Evolutionary conservation across 2,329 filamentous ascomycete genomes (phyloP).

Genomic region (Volutella citrinella): DNA sequence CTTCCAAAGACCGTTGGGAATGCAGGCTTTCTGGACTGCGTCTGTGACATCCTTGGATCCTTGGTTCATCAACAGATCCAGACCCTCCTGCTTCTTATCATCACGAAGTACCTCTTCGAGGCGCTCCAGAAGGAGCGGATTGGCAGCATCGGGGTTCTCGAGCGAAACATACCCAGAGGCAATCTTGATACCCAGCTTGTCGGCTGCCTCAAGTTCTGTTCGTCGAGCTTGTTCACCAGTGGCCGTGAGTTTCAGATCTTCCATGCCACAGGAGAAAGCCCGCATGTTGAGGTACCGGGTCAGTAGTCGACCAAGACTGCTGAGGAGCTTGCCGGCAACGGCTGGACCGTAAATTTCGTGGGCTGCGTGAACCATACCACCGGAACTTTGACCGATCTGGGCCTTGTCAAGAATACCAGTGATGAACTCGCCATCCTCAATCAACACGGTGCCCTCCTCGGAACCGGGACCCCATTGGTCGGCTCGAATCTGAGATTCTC

Average conservation of each 20-base stretch:
- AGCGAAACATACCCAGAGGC: constrained; percentile 88
- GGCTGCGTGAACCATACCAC: constrained; percentile 85
- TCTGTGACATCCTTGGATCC: constrained; percentile 69
- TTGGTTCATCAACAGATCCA: constrained; percentile 85
- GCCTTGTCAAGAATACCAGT: constrained; percentile 93
- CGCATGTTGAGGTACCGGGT: constrained; percentile 90
- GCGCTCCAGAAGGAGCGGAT: constrained; percentile 70
- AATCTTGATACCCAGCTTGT: constrained; percentile 70
- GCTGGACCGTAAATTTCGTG: constrained; percentile 92
- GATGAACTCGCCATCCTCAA: constrained; percentile 84
- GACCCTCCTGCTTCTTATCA: constrained; percentile 81
- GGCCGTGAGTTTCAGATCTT: constrained; percentile 83
- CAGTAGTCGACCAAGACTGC: constrained; percentile 82
- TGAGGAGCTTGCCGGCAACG: constrained; percentile 81
- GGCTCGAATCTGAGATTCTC: constrained; percentile 74
- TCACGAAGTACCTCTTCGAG: constrained; percentile 89
- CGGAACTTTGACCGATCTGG: constrained; percentile 83
- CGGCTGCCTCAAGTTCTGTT: constrained; percentile 64
- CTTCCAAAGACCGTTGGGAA: constrained; percentile 82
- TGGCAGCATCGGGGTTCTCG: constrained; percentile 59
- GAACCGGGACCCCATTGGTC: constrained; percentile 73
- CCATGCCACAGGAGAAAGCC: constrained; percentile 95
- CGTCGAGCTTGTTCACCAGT: constrained; percentile 72
- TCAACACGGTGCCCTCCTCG: constrained; percentile 78
- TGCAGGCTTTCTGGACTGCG: constrained; percentile 71